Percentiles rank a stretch among this genome's conserved stretches.
These are phyloP conservation scores for Fagopyrum esculentum DNA, from an alignment of 148 eudicot species.

Conservation along the genomic window DNA sequence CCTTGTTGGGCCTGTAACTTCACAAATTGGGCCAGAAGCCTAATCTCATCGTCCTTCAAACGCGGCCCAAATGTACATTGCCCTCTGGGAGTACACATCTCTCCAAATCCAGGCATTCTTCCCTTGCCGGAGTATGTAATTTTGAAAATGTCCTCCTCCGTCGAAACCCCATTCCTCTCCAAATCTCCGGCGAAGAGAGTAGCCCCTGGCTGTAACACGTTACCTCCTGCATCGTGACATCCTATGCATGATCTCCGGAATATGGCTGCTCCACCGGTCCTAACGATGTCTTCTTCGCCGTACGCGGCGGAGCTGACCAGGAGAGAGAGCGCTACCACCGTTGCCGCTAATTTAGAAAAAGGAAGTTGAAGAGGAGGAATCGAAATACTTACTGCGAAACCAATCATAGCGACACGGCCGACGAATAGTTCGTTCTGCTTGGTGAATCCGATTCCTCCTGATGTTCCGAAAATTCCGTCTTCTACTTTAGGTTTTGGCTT, in stretches of 20 bases:
- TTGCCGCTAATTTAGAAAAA: background rate
- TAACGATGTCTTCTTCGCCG: slow-evolving; percentile 18
- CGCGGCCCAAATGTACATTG: slow-evolving; percentile 94
- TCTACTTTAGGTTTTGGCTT: slow-evolving; percentile 63
- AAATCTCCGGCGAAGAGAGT: slow-evolving; percentile 73
- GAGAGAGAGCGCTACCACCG: slow-evolving; percentile 18
- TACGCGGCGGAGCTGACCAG: slow-evolving; percentile 18
- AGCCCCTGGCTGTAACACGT: slow-evolving; percentile 83
- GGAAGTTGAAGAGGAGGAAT: background rate
- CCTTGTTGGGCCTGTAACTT: slow-evolving; percentile 77
- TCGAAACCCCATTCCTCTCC: slow-evolving; percentile 58
- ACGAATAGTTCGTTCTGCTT: slow-evolving; percentile 94
- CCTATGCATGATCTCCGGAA: slow-evolving; percentile 70
- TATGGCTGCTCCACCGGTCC: slow-evolving; percentile 27
- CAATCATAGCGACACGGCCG: slow-evolving; percentile 96
- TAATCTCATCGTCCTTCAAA: slow-evolving; percentile 67
- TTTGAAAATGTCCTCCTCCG: slow-evolving; percentile 64
- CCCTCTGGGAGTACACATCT: slow-evolving; percentile 76
- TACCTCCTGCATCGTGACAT: slow-evolving; percentile 86
- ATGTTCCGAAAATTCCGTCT: slow-evolving; percentile 89
- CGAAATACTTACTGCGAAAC: slow-evolving; percentile 71
- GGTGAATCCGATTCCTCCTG: slow-evolving; percentile 94
- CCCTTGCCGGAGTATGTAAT: slow-evolving; percentile 86
- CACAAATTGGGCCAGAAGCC: slow-evolving; percentile 68
- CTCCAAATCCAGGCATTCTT: slow-evolving; percentile 91